phyloP scores from a whole-genome alignment of 1,139 yeast species.

The Geotrichum carabidarum region DNA sequence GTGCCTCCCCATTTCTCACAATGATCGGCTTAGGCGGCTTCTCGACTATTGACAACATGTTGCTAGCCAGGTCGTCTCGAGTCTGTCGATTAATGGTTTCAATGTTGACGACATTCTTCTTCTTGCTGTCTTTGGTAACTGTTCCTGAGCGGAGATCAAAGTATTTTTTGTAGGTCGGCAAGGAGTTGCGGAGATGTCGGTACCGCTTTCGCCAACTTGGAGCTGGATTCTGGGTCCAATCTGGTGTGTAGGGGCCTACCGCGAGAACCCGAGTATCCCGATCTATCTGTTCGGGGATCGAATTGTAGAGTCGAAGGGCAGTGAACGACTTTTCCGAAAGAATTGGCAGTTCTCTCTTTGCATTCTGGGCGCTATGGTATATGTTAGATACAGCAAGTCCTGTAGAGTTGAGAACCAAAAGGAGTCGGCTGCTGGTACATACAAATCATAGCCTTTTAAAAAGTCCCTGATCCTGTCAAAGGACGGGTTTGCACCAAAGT shows the following conservation, averaged over 20 bases:
- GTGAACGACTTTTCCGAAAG: constrained; percentile 51
- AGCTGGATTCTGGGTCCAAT: constrained; percentile 43
- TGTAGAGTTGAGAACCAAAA: too few relatives aligned
- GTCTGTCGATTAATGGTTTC: constrained; percentile 10
- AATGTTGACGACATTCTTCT: background rate
- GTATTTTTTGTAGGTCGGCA: constrained; percentile 2
- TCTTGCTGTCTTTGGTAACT: background rate
- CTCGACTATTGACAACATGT: too few relatives aligned
- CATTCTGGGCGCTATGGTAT: background rate
- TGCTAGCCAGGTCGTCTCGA: background rate
- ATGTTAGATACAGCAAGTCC: too few relatives aligned
- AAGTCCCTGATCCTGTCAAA: constrained; percentile 10
- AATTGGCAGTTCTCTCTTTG: constrained; percentile 5
- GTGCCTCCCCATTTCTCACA: too few relatives aligned
- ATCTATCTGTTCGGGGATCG: constrained; percentile 49
- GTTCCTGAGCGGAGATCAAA: background rate
- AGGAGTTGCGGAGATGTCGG: background rate
- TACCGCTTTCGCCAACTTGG: constrained; percentile 10
- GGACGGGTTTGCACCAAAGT: background rate
- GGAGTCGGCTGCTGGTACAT: background rate
- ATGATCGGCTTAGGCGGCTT: too few relatives aligned
- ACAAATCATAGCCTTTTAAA: constrained; percentile 8
- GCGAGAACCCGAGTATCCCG: constrained; percentile 48
- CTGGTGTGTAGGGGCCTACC: constrained; percentile 60
- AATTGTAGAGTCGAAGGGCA: constrained; percentile 56